These are phyloP conservation scores for Otatea glauca DNA, from an alignment of 176 grass and related monocot species.

Conservation along the genomic window DNA sequence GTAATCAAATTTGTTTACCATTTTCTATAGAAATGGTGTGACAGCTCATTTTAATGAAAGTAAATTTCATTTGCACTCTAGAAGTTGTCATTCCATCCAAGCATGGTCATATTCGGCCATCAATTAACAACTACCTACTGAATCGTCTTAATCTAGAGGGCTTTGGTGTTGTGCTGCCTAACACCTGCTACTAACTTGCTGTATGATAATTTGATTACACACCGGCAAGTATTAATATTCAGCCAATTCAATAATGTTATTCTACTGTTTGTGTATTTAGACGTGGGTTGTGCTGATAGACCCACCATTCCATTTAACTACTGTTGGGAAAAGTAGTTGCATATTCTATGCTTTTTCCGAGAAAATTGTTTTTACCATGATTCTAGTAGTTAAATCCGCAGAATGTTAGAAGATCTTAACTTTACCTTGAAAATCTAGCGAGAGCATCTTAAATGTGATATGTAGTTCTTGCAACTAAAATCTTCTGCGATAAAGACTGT, in stretches of 20 bases:
- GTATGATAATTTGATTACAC: conserved; percentile 12
- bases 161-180: neutral
- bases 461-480: neutral
- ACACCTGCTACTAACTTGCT: neutral
- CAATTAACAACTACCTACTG: neutral
- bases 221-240: neutral
- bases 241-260: neutral
- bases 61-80: neutral
- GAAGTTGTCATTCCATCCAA: conserved; percentile 11
- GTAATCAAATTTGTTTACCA: neutral
- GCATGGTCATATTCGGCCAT: neutral
- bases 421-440: neutral
- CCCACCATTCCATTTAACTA: neutral
- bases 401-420: neutral
- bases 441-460: conserved; percentile 6
- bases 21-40: neutral
- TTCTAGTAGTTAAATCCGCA: neutral
- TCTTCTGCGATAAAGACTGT: neutral
- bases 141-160: neutral
- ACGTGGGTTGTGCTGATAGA: conserved; percentile 5
- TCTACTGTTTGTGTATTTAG: neutral
- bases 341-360: neutral
- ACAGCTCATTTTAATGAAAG: neutral
- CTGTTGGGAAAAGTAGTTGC: neutral
- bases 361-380: neutral